Evolutionary conservation across 805 yeast species (phyloP).

Genomic region (Pichia heedii): DNA sequence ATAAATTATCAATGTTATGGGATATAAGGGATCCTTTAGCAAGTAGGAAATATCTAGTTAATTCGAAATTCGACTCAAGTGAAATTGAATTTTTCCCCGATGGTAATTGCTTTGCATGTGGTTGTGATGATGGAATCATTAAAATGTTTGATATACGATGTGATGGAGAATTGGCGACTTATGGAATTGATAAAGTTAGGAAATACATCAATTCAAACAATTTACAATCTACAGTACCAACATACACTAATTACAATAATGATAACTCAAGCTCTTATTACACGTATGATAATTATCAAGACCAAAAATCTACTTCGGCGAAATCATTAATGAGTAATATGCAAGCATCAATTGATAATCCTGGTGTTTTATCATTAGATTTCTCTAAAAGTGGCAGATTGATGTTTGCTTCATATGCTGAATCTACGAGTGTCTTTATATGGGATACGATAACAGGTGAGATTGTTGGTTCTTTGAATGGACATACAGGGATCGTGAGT

Average conservation of each 20-base stretch:
- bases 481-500: slow-evolving; percentile 54
- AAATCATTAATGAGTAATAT: slow-evolving; percentile 21
- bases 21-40: slow-evolving; percentile 42
- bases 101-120: slow-evolving; percentile 61
- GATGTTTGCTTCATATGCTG: slow-evolving; percentile 67
- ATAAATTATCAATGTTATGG: slow-evolving; percentile 61
- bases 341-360: slow-evolving; percentile 37
- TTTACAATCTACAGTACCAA: slow-evolving; percentile 1
- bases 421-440: slow-evolving; percentile 53
- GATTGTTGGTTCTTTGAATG: slow-evolving; percentile 56
- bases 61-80: slow-evolving; percentile 52
- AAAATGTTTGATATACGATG: slow-evolving; percentile 68
- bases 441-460: slow-evolving; percentile 71
- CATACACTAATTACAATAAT: not conserved
- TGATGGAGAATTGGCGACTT: slow-evolving; percentile 57
- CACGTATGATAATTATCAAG: not conserved
- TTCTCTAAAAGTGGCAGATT: slow-evolving; percentile 68
- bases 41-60: slow-evolving; percentile 37
- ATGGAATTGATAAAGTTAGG: slow-evolving; percentile 23
- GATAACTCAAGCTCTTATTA: not conserved
- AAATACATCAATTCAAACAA: slow-evolving; percentile 7
- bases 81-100: slow-evolving; percentile 56
- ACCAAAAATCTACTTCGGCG: slow-evolving; percentile 15
- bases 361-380: slow-evolving; percentile 67
- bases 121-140: slow-evolving; percentile 70